Conservation (phyloP, 2,329 filamentous ascomycete species). For the Ceratocystis harringtonii region DNA sequence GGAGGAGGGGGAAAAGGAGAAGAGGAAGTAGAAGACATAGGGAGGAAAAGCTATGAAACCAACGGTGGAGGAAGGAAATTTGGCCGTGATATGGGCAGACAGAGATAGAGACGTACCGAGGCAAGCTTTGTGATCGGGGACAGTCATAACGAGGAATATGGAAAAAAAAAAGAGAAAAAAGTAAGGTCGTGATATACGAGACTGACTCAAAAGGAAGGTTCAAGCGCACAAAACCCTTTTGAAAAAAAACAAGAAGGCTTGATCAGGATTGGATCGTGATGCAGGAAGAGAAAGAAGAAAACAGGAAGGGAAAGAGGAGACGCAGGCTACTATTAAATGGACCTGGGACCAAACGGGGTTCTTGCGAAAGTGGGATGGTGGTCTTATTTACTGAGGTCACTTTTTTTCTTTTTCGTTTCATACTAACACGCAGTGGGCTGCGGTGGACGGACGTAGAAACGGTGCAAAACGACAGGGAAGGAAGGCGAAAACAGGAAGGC, state of each 20-base stretch:
- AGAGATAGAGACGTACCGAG: constrained; percentile 38
- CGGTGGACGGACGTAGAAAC: constrained; percentile 4
- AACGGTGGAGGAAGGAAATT: neutral
- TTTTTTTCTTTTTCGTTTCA: neutral
- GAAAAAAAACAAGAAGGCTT: constrained; percentile 7
- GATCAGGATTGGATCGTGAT: constrained; percentile 12
- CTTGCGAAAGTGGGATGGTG: constrained; percentile 3
- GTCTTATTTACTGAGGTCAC: constrained; percentile 8
- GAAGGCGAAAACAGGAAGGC: constrained; percentile 4
- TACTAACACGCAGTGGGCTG: neutral
- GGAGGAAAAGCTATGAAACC: too few species aligned
- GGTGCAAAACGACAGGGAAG: neutral
- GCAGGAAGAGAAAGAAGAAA: constrained; percentile 11
- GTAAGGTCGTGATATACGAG: constrained; percentile 8
- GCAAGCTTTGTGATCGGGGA: constrained; percentile 45
- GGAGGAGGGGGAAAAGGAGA: constrained; percentile 32
- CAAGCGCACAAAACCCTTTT: constrained; percentile 15
- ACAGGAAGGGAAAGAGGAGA: constrained; percentile 6
- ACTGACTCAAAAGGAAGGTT: constrained; percentile 14
- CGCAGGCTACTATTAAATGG: constrained; percentile 11
- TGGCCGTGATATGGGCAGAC: constrained; percentile 20
- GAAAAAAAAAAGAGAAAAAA: constrained; percentile 9
- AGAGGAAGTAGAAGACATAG: constrained; percentile 28
- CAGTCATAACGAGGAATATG: constrained; percentile 30
- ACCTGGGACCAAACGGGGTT: constrained; percentile 13